These are phyloP conservation scores for Przewalskia tangutica DNA, from an alignment of 257 asterid genomes.

Conservation along the genomic window DNA sequence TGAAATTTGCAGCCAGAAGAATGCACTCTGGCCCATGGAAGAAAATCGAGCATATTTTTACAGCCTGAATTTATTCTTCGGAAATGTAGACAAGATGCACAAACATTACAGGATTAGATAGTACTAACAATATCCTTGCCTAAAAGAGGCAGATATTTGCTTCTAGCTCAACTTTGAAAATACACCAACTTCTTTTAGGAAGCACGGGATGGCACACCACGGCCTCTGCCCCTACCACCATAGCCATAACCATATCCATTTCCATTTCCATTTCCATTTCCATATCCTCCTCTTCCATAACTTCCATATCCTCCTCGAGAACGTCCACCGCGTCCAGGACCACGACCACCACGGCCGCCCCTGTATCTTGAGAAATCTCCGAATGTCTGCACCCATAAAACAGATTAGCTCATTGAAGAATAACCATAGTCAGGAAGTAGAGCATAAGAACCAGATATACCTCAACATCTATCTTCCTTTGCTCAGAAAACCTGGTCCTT, in stretches of 20 bases:
- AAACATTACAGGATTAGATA: constrained; percentile 21
- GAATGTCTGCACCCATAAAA: constrained; percentile 52
- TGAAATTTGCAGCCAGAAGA: neutral
- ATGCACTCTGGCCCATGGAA: neutral
- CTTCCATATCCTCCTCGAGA: constrained; percentile 26
- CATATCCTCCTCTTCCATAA: constrained; percentile 23
- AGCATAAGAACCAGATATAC: constrained; percentile 23
- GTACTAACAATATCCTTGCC: constrained; percentile 24
- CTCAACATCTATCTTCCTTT: constrained; percentile 88
- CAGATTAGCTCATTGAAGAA: constrained; percentile 11
- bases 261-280: constrained; percentile 14
- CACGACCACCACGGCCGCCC: constrained; percentile 91
- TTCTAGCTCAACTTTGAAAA: constrained; percentile 8
- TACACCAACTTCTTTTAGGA: constrained; percentile 20
- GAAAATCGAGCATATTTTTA: neutral
- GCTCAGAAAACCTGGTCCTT: constrained; percentile 87
- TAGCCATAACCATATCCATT: constrained; percentile 44
- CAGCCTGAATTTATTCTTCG: constrained; percentile 17
- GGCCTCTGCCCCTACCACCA: constrained; percentile 54
- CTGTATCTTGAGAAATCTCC: constrained; percentile 83
- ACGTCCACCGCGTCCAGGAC: constrained; percentile 64
- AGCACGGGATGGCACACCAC: constrained; percentile 35
- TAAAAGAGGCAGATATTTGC: neutral
- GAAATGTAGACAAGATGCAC: constrained; percentile 23
- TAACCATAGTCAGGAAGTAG: neutral